Base-by-base conservation (phyloP, 2,329 filamentous ascomycete species). In the Phaeosphaeriaceae sp. region DNA sequence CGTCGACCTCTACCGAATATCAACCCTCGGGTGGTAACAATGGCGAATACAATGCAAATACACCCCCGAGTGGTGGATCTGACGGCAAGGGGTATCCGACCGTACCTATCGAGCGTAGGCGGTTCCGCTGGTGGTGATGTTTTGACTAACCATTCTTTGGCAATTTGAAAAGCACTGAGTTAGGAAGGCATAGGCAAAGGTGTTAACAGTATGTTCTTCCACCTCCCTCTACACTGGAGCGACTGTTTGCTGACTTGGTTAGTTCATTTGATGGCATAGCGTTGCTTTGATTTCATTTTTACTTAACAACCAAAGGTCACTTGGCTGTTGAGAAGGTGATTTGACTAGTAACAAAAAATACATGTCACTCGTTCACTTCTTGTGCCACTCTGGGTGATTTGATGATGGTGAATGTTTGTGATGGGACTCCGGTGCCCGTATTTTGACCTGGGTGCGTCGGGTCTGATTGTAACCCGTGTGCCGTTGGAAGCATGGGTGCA, bases 241-340 rank as follows among this genome's bases (percentile, higher is more conserved):
- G 13, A 31, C 19, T 3, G 13, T 36, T 36, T 36, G 40, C 49
- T 51, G 40, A 51, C 31, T 48, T 10, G 19, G 20, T 24, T 21
- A 20, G 51, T 20, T 51, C 22, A 21, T 44, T 51, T 44, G 17
- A 48, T 41, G 24, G 51, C 51, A 41, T 53, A 24, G 42, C 45
- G 44, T 25, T 53, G 19, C 31, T 33, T 53, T 53, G 24, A 22
- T 22, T 40, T 53, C 45, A 31, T 17, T 53, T 48, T 53, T 20
- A 2, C 41, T 53, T 41, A 13, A 40, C 15, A 22, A 36, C 17
- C 19, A 24, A 42, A 41, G 51, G 40, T 22, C 44, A 48, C 22
- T 41, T 19, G 27, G 44, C 51, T 41, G 27, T 48, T n/a, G 24
- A 22, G 51, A 53, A 48, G 45, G 51, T 48, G 44, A 31, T 48